Conservation (phyloP, 441 rosid species). For the Erysimum cheiri region DNA sequence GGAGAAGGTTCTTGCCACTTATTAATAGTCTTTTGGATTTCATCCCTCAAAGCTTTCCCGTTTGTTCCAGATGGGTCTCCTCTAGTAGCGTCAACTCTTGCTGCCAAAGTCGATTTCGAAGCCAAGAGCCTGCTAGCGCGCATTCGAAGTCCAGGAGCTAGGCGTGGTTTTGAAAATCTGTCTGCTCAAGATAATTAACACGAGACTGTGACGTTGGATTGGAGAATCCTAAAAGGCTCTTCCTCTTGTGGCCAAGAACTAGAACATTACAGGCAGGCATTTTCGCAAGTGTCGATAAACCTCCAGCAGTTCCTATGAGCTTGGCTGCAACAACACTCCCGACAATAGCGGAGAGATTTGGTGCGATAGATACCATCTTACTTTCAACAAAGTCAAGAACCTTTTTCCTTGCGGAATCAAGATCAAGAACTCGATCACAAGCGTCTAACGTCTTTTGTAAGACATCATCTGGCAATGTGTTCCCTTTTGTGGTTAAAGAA, state of each 20-base stretch:
- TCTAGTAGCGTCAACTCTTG: constrained; percentile 79
- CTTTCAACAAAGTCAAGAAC: constrained; percentile 92
- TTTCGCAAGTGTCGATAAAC: constrained; percentile 80
- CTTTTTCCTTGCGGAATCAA: constrained; percentile 77
- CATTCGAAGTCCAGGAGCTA: constrained; percentile 68
- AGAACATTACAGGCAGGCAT: constrained; percentile 95
- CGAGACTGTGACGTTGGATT: constrained; percentile 80
- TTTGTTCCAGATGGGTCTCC: constrained; percentile 81
- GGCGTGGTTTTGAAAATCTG: constrained; percentile 85
- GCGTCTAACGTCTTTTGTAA: constrained; percentile 80
- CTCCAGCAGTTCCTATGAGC: constrained; percentile 92
- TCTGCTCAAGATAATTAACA: constrained; percentile 86
- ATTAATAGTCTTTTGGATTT: constrained; percentile 78
- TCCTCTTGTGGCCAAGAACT: constrained; percentile 87
- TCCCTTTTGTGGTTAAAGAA: constrained; percentile 83
- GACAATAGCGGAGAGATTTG: constrained; percentile 82
- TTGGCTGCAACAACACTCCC: constrained; percentile 94
- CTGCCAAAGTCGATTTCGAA: constrained; percentile 81
- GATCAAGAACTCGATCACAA: constrained; percentile 81
- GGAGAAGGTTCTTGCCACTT: constrained; percentile 99
- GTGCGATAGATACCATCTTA: constrained; percentile 89
- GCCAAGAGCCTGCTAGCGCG: constrained; percentile 87
- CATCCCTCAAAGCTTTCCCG: constrained; percentile 72
- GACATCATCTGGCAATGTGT: constrained; percentile 77
- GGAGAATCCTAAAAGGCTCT: constrained; percentile 91